Conservation (phyloP, 495 filamentous ascomycete species). For the Lepraria neglecta region DNA sequence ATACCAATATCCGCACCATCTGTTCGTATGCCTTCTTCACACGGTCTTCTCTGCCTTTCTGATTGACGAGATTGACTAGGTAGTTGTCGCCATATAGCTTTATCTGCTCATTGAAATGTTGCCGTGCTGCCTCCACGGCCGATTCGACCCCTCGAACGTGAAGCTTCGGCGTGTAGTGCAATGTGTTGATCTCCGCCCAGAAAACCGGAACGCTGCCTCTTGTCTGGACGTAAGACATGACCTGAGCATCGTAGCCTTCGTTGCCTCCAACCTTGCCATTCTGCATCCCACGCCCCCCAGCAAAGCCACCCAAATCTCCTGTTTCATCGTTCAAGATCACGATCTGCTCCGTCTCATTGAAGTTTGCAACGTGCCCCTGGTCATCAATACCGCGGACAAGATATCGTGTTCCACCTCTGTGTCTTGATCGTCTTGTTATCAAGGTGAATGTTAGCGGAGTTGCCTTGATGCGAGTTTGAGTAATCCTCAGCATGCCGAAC, state of each 20-base stretch:
- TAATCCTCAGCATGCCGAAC: constrained; percentile 88
- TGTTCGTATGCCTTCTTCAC: constrained; percentile 92
- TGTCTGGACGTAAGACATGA: constrained; percentile 91
- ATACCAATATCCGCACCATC: constrained; percentile 66
- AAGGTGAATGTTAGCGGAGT: constrained; percentile 78
- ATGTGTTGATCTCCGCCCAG: constrained; percentile 89
- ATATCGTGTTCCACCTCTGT: constrained; percentile 86
- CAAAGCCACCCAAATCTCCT: constrained; percentile 71
- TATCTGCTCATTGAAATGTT: constrained; percentile 90
- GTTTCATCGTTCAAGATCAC: constrained; percentile 75
- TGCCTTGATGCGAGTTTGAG: constrained; percentile 69
- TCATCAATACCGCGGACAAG: constrained; percentile 92
- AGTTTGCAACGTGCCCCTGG: constrained; percentile 89
- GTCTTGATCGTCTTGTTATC: constrained; percentile 78
- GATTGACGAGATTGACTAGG: constrained; percentile 93
- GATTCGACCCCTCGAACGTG: constrained; percentile 79
- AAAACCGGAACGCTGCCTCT: constrained; percentile 89
- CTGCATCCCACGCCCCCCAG: constrained; percentile 65
- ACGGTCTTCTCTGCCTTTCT: constrained; percentile 77
- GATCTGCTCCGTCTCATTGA: constrained; percentile 95
- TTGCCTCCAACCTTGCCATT: constrained; percentile 56
- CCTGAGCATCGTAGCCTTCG: constrained; percentile 67
- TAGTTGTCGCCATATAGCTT: constrained; percentile 90
- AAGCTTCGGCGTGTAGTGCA: constrained; percentile 82
- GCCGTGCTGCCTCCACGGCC: constrained; percentile 68